Conservation (phyloP, 768 basidiomycete genomes). For the Suillus luteus region DNA sequence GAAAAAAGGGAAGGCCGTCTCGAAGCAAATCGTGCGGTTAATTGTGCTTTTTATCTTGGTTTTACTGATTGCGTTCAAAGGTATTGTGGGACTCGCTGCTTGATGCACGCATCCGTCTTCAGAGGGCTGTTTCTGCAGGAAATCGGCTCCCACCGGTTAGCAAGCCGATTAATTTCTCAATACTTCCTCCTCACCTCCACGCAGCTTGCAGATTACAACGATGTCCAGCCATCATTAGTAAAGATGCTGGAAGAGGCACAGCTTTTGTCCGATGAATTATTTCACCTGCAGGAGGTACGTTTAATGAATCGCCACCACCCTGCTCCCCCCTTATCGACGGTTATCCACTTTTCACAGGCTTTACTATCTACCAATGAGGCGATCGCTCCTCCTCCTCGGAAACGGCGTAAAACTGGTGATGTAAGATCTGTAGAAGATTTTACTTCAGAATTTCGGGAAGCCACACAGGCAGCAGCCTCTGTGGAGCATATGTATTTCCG, state of each 20-base stretch:
- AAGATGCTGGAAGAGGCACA: constrained; percentile 63
- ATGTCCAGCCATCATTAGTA: constrained; percentile 47
- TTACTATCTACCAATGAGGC: constrained; percentile 51
- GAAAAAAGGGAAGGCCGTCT: constrained; percentile 82
- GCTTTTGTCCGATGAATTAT: constrained; percentile 65
- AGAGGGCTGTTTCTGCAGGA: constrained; percentile 70
- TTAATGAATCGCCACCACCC: constrained; percentile 8
- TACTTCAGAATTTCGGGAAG: constrained; percentile 40
- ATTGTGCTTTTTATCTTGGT: constrained; percentile 13
- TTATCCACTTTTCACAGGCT: constrained; percentile 36
- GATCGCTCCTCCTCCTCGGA: constrained; percentile 52
- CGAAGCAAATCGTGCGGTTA: constrained; percentile 73
- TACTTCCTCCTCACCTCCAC: constrained; percentile 18
- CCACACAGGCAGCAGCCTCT: constrained; percentile 41
- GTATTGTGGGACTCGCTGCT: constrained; percentile 83
- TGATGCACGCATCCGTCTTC: constrained; percentile 89
- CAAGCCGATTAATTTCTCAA: constrained; percentile 14
- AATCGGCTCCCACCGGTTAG: constrained; percentile 69
- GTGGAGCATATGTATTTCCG: constrained; percentile 56
- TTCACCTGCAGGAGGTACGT: constrained; percentile 66
- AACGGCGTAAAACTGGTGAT: constrained; percentile 50
- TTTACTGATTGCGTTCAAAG: constrained; percentile 40
- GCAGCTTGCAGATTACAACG: constrained; percentile 36
- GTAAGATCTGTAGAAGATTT: constrained; percentile 14
- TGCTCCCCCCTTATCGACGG: constrained; percentile 16